These are phyloP conservation scores for Boletus huronensis DNA, from an alignment of 768 basidiomycete species.

Conservation along the genomic window DNA sequence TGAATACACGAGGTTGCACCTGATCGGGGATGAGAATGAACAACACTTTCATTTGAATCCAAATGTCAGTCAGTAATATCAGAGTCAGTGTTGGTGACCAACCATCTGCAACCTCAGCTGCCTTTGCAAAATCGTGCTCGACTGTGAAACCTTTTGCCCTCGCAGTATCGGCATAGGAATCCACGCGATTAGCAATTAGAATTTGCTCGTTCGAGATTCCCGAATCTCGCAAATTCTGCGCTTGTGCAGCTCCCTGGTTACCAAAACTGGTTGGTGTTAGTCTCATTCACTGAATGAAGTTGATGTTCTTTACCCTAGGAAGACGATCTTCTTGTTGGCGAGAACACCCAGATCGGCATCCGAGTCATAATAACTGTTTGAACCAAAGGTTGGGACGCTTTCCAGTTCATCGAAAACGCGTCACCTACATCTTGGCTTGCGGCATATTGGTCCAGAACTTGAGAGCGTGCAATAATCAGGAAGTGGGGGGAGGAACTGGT, in stretches of 20 bases:
- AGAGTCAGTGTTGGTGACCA: constrained; percentile 4
- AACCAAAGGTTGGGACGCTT: neutral
- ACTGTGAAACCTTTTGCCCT: constrained; percentile 55
- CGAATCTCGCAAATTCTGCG: constrained; percentile 61
- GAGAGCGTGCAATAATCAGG: neutral
- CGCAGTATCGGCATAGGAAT: constrained; percentile 56
- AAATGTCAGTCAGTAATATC: neutral
- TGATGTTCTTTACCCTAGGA: constrained; percentile 45
- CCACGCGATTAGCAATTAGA: constrained; percentile 53
- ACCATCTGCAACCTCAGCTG: constrained; percentile 56
- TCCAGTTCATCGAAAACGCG: neutral
- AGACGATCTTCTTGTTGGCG: constrained; percentile 51
- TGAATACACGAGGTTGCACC: constrained; percentile 61
- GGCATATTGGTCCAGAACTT: constrained; percentile 8
- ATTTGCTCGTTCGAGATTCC: constrained; percentile 62
- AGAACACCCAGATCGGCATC: constrained; percentile 53
- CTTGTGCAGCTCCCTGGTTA: constrained; percentile 65
- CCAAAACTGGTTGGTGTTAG: constrained; percentile 43
- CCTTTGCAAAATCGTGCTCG: constrained; percentile 54
- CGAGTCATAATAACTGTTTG: constrained; percentile 48
- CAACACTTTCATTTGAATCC: constrained; percentile 41
- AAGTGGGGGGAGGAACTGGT: neutral
- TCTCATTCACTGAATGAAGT: neutral
- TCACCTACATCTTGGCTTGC: constrained; percentile 55
- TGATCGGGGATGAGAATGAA: constrained; percentile 65